phyloP scores from a whole-genome alignment of 805 yeast genomes.

The Candida ficus region DNA sequence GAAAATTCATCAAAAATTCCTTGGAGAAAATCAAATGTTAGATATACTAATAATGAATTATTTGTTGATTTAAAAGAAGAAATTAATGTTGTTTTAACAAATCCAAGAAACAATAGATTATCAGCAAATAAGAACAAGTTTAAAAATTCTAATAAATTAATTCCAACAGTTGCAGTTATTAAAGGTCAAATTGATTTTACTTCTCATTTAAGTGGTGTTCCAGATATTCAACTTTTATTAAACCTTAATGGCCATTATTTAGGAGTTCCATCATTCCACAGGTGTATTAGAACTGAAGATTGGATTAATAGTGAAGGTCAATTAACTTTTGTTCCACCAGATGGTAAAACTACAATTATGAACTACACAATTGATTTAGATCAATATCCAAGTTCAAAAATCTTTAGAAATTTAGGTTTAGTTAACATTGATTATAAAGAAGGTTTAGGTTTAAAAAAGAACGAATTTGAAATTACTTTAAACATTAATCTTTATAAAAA shows the following conservation, averaged over 20 bases:
- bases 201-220: slow-evolving; percentile 72
- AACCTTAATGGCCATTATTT: slow-evolving; percentile 40
- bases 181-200: slow-evolving; percentile 60
- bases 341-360: slow-evolving; percentile 64
- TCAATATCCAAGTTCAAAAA: slow-evolving; percentile 13
- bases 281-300: slow-evolving; percentile 50
- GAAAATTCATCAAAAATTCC: slow-evolving; percentile 39
- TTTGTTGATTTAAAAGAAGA: slow-evolving; percentile 77
- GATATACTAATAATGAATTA: slow-evolving; percentile 75
- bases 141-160: slow-evolving; percentile 14
- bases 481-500: slow-evolving; percentile 33
- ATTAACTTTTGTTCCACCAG: slow-evolving; percentile 81
- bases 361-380: slow-evolving; percentile 56
- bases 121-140: slow-evolving; percentile 19
- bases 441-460: slow-evolving; percentile 30
- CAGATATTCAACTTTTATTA: slow-evolving; percentile 58
- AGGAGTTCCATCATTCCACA: slow-evolving; percentile 65
- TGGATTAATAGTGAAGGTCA: slow-evolving; percentile 46
- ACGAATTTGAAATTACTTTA: slow-evolving; percentile 34
- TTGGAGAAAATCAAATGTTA: slow-evolving; percentile 76
- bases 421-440: slow-evolving; percentile 27
- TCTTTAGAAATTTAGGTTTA: slow-evolving; percentile 22
- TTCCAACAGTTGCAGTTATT: slow-evolving; percentile 48
- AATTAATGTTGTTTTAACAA: slow-evolving; percentile 45
- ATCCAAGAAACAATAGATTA: slow-evolving; percentile 14